Base-by-base conservation (phyloP, 2,329 filamentous ascomycete genomes). In the Diaporthe sp. region DNA sequence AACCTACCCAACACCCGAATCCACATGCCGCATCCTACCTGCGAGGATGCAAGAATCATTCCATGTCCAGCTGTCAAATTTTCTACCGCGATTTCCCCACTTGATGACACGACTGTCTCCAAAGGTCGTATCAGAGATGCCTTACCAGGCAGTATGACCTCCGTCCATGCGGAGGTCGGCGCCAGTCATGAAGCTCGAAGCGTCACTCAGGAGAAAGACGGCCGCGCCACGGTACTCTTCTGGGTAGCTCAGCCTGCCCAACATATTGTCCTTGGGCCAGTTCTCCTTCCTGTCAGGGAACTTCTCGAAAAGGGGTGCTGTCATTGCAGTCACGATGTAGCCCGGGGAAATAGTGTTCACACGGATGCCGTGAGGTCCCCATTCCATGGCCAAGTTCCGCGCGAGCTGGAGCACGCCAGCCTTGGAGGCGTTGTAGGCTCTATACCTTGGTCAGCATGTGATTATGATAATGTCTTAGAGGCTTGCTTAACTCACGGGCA, bases 231-330 rank as follows among this genome's bases (percentile, higher is more conserved):
- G 89, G 83, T 94, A 94, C 82, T 95, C 93, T 67, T 91, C 87
- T 0, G 93, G 93, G 31, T 84, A 85, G 80, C 92, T 94, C 76
- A 95, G 86, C 46, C 91, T 89, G 39, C 89, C 92, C 72, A 98
- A 87, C 95, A 98, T 97, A 84, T 97, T 98, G 84, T 96, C 92
- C 79, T 89, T 93, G 22, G 94, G 91, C 95, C 95, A 98, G 76
- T 92, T 89, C 37, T 83, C 83, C 77, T 86, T 86, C 72, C 90
- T 88, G 80, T 95, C 94, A 0, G 95, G 95, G 78, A 91, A 94
- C 77, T 93, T 88, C 78, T 92, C 88, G 80, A 98, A 97, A 44
- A 98, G 89, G 75, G 91, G 89, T 82, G 94, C 91, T 1, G 96
- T 94, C 95, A 98, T 98, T 31, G 93, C 91, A 2, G 94, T 95